Evolutionary conservation across 768 basidiomycete genomes (phyloP).

Genomic region (Pleurotus salmoneostramineus): DNA sequence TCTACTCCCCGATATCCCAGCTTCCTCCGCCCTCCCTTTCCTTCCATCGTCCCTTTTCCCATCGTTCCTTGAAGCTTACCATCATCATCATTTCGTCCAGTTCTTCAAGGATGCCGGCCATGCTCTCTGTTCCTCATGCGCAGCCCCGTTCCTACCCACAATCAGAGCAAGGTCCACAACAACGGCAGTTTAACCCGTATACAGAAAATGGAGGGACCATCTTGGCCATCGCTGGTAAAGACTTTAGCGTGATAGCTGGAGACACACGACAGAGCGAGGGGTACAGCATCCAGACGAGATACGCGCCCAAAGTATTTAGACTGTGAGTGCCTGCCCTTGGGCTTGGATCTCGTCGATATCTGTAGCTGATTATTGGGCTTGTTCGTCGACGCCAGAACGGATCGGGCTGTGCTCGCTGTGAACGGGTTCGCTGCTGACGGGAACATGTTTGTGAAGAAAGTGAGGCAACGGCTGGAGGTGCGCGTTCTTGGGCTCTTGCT

Average conservation of each 20-base stretch:
- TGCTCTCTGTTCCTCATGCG: constrained; percentile 23
- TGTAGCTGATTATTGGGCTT: neutral
- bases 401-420: constrained; percentile 89
- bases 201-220: constrained; percentile 94
- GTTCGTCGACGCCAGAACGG: constrained; percentile 54
- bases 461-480: constrained; percentile 94
- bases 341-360: no score
- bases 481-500: constrained; percentile 18
- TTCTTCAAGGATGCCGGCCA: constrained; percentile 27
- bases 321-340: constrained; percentile 50
- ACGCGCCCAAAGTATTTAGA: constrained; percentile 92
- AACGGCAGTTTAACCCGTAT: constrained; percentile 83
- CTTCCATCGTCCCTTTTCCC: constrained; percentile 17
- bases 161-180: constrained; percentile 29
- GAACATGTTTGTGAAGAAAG: constrained; percentile 95
- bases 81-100: neutral
- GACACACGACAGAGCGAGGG: constrained; percentile 97
- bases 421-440: constrained; percentile 98
- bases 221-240: constrained; percentile 89
- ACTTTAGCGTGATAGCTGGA: constrained; percentile 93
- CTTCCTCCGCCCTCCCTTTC: constrained; percentile 9
- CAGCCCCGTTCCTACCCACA: neutral
- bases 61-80: constrained; percentile 10
- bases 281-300: constrained; percentile 97
- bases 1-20: constrained; percentile 22